Percentiles rank a stretch among this genome's conserved stretches.
phyloP scores from a whole-genome alignment of 441 rosid species.

The Populus hybrid region DNA sequence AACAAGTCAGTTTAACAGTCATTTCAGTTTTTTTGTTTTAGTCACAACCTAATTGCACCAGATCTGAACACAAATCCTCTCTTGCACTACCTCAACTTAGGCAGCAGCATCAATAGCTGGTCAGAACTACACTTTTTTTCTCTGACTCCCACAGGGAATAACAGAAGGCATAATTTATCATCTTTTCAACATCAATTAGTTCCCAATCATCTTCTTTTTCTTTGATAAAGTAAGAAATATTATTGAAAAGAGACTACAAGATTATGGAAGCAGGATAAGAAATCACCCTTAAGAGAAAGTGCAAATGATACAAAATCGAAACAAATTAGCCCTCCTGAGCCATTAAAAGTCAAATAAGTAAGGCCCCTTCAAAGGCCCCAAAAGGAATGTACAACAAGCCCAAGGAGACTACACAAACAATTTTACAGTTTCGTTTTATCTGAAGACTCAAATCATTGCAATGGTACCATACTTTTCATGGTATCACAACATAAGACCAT shows the following conservation, averaged over 20 bases:
- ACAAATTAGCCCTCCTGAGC: not conserved
- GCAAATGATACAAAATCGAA: not conserved
- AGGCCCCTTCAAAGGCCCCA: not conserved
- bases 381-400: not conserved
- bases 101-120: not conserved
- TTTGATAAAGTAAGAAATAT: not conserved
- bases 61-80: not conserved
- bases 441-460: not conserved
- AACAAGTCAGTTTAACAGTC: not conserved
- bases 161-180: not conserved
- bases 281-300: not conserved
- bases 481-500: not conserved
- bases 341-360: not conserved
- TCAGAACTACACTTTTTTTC: not conserved
- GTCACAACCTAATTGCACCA: not conserved
- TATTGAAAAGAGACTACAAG: not conserved
- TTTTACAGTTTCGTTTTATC: not conserved
- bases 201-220: not conserved
- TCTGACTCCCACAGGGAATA: not conserved
- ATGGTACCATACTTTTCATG: not conserved
- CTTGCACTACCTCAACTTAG: not conserved
- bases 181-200: not conserved
- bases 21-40: constrained; percentile 4
- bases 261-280: not conserved
- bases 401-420: not conserved